Conservation (phyloP, 495 filamentous ascomycete genomes). For the Daldinia bambusicola region DNA sequence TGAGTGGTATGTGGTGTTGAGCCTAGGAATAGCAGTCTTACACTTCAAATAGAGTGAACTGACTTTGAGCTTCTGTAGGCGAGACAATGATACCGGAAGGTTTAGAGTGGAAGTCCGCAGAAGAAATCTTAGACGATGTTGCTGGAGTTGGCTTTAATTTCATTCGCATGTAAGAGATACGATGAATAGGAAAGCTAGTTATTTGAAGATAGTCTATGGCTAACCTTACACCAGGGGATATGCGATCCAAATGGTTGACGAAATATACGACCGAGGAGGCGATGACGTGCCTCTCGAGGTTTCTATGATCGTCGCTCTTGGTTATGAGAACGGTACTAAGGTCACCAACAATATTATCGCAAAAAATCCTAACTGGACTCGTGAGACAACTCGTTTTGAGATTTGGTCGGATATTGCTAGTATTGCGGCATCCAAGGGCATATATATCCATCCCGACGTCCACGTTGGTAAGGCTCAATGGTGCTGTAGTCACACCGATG, state of each 20-base stretch:
- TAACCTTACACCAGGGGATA: slow-evolving; percentile 49
- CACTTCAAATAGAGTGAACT: neutral
- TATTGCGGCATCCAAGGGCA: slow-evolving; percentile 54
- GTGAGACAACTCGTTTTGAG: slow-evolving; percentile 58
- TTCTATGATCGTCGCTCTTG: slow-evolving; percentile 57
- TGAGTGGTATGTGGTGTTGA: slow-evolving; percentile 37
- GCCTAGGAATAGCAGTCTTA: neutral
- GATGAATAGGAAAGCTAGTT: neutral
- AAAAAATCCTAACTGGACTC: slow-evolving; percentile 59
- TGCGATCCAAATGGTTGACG: slow-evolving; percentile 67
- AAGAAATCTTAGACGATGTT: slow-evolving; percentile 60
- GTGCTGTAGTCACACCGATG: slow-evolving; percentile 65
- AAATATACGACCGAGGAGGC: slow-evolving; percentile 60
- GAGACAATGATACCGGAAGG: slow-evolving; percentile 70
- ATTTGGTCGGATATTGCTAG: slow-evolving; percentile 55
- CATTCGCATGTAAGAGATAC: slow-evolving; percentile 58
- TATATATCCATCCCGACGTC: slow-evolving; percentile 68
- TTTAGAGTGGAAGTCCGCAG: slow-evolving; percentile 62
- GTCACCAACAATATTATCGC: slow-evolving; percentile 55
- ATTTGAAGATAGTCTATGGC: neutral
- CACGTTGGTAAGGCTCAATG: slow-evolving; percentile 67
- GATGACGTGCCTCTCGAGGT: slow-evolving; percentile 58
- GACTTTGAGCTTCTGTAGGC: slow-evolving; percentile 30
- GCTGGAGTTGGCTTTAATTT: slow-evolving; percentile 61
- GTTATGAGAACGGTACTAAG: slow-evolving; percentile 56